phyloP scores from a whole-genome alignment of 2,329 filamentous ascomycete species.

The Epichloe elymi region DNA sequence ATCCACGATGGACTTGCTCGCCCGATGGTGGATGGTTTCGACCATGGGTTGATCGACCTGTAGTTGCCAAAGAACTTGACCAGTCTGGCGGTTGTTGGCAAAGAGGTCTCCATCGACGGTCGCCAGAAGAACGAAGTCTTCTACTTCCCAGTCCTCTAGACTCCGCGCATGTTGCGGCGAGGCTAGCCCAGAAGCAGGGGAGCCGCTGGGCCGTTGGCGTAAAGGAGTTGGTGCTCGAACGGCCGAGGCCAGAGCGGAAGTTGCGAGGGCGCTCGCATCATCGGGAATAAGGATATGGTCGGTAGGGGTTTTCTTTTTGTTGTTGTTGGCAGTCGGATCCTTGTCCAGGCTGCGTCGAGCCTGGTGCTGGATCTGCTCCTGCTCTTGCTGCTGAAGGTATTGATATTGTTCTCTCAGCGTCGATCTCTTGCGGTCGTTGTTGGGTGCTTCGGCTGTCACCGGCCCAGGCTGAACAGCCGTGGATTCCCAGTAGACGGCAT shows the following conservation, averaged over 20 bases:
- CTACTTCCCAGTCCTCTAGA: slow-evolving; percentile 98
- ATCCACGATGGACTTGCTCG: slow-evolving; percentile 49
- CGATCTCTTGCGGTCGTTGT: slow-evolving; percentile 5
- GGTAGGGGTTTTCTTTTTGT: slow-evolving; percentile 12
- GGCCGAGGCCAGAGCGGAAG: slow-evolving; percentile 91
- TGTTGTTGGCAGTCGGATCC: slow-evolving; percentile 6
- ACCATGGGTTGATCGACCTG: slow-evolving; percentile 79
- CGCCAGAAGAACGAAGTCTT: slow-evolving; percentile 99
- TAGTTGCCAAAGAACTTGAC: slow-evolving; percentile 73
- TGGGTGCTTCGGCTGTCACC: slow-evolving; percentile 11
- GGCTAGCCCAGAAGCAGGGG: slow-evolving; percentile 50
- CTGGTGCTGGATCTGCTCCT: slow-evolving; percentile 11
- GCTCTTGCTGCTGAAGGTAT: slow-evolving; percentile 9
- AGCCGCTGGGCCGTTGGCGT: slow-evolving; percentile 46
- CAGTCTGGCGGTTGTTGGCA: slow-evolving; percentile 78
- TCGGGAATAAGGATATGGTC: slow-evolving; percentile 24
- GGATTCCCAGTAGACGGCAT: slow-evolving; percentile 16
- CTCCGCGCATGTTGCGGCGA: slow-evolving; percentile 90
- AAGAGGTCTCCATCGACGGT: slow-evolving; percentile 97
- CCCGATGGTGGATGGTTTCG: slow-evolving; percentile 70
- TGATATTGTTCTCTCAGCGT: slow-evolving; percentile 1
- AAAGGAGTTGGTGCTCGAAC: slow-evolving; percentile 81
- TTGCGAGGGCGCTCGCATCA: slow-evolving; percentile 92
- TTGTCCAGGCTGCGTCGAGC: slow-evolving; percentile 4
- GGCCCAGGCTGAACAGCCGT: slow-evolving; percentile 15